Conservation (phyloP, 148 eudicot species). For the Amaranthus cruentus region DNA sequence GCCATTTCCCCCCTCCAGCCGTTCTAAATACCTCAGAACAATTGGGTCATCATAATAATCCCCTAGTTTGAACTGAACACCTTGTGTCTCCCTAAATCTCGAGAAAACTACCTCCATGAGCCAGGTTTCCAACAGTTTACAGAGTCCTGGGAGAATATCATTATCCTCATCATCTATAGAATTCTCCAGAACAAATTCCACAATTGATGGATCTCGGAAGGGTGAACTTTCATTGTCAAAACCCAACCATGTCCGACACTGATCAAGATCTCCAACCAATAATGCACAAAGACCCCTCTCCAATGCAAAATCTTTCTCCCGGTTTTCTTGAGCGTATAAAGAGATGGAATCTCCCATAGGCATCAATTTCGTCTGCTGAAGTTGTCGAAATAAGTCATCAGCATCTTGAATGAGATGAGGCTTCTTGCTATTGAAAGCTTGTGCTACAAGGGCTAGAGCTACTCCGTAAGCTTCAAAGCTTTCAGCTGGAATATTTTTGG, state of each 20-base stretch:
- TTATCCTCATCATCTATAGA: slow-evolving; percentile 64
- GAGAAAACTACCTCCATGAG: slow-evolving; percentile 91
- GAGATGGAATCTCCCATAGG: slow-evolving; percentile 45
- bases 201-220: slow-evolving; percentile 67
- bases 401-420: slow-evolving; percentile 93
- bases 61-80: slow-evolving; percentile 63
- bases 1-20: slow-evolving; percentile 69
- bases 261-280: slow-evolving; percentile 92
- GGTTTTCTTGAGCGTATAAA: slow-evolving; percentile 36
- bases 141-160: slow-evolving; percentile 84
- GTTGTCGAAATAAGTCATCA: slow-evolving; percentile 84
- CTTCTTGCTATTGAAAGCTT: slow-evolving; percentile 76
- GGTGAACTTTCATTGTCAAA: slow-evolving; percentile 72
- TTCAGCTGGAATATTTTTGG: slow-evolving; percentile 88
- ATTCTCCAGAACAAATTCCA: slow-evolving; percentile 75
- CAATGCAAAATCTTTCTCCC: slow-evolving; percentile 78
- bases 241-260: slow-evolving; percentile 91
- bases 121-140: slow-evolving; percentile 96
- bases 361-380: slow-evolving; percentile 70
- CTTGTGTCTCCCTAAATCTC: slow-evolving; percentile 84
- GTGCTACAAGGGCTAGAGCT: slow-evolving; percentile 93
- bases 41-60: slow-evolving; percentile 97
- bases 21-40: slow-evolving; percentile 81
- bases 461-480: slow-evolving; percentile 94
- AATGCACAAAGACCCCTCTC: slow-evolving; percentile 97